These are phyloP conservation scores for Leccinum subrobustum DNA, from an alignment of 1,284 basidiomycete genomes.

Conservation along the genomic window DNA sequence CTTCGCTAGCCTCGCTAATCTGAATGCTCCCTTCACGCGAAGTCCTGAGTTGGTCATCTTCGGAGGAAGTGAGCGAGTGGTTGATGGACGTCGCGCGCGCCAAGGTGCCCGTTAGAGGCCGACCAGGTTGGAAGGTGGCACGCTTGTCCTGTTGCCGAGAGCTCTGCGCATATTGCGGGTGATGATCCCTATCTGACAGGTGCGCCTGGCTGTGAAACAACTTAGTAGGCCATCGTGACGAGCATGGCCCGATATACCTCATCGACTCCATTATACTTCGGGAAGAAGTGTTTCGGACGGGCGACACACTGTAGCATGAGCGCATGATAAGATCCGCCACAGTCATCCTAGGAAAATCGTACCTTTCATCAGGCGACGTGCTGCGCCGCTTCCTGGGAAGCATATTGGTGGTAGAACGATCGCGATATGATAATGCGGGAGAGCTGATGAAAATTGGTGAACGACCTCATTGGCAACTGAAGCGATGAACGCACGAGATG, in stretches of 20 bases:
- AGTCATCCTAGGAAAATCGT: constrained; percentile 13
- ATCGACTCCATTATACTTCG: constrained; percentile 27
- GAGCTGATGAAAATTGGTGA: constrained; percentile 28
- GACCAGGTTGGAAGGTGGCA: constrained; percentile 4
- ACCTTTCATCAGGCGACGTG: constrained; percentile 32
- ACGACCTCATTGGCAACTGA: constrained; percentile 8
- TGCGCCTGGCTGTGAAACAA: constrained; percentile 19
- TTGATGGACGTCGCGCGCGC: constrained; percentile 19
- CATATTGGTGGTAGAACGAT: constrained; percentile 30
- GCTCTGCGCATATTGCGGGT: constrained; percentile 9
- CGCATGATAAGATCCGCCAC: constrained; percentile 12
- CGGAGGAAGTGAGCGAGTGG: constrained; percentile 28
- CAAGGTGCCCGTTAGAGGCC: constrained; percentile 7
- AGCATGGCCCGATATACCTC: constrained; percentile 21
- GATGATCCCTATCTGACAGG: constrained; percentile 21
- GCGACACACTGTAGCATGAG: constrained; percentile 14
- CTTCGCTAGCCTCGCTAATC: constrained; percentile 34
- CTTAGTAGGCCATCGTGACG: constrained; percentile 11
- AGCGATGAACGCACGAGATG: constrained; percentile 29
- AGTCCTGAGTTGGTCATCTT: constrained; percentile 31
- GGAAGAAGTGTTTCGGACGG: constrained; percentile 16
- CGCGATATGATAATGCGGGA: constrained; percentile 28
- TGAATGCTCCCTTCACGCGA: constrained; percentile 33
- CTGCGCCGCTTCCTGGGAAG: constrained; percentile 35
- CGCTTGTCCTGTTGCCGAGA: constrained; percentile 13